Evolutionary conservation across 805 yeast genomes (phyloP), one percentile per base, ranked within the genome.

Genomic region (Starmerella lactis-condensi): DNA sequence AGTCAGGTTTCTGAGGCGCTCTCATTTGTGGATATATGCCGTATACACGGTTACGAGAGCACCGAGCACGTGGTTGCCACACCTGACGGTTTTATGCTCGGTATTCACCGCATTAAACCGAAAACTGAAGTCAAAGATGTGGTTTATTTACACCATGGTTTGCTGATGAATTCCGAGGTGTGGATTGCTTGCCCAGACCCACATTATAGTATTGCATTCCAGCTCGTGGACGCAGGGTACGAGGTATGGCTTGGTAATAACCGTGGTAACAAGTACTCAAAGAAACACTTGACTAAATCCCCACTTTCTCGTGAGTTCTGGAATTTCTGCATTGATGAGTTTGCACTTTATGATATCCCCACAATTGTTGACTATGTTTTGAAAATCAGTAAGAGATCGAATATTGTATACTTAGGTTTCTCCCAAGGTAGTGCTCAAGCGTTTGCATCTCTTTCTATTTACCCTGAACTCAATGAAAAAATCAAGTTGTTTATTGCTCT

Each of bases 231-330:
- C 36, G 52, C 71, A 25, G 95, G 95, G 1, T 85, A 72, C 52
- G 96, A 89, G 47, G 95, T 85, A 5, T 85, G 92, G 85, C 58
- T 85, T 41, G 96, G 96, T 1, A 79, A 79, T 51, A 81, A 79
- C 48, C 62, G 93, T 35, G 93, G 93, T 8, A 89, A 85, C 56
- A 89, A 85, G 56, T 85, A 85, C 56, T 75, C 91, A 3, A 72
- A 74, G 37, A 82, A 82, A 44, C 93, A 85, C 52, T 36, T 62
- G 11, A 38, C 48, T n/a, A 48, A 57, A 22, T 51, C 50, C 26
- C 62, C 71, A 11, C 52, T 48, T 17, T 54, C 60, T 3, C 54
- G 54, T 15, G 57, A 60, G 34, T 85, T 81, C 52, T 83, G 96
- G 96, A 72, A 82, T 53, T 83, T 81, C 48, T 72, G 85, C 22